These are phyloP conservation scores for Eucalyptus camaldulensis DNA, from an alignment of 345 rosid species.

Conservation along the genomic window DNA sequence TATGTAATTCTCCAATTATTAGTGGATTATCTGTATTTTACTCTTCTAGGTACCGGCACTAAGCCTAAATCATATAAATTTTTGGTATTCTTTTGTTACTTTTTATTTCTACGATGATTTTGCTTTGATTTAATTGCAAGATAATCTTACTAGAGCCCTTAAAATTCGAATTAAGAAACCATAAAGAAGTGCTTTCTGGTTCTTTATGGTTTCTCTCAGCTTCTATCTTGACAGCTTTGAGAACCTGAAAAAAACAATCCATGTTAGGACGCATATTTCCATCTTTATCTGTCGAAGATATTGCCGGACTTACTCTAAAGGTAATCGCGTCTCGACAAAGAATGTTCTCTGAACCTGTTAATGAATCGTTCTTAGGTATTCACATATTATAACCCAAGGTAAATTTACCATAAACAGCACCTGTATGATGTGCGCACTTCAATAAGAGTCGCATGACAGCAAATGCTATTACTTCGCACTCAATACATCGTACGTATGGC, in stretches of 20 bases:
- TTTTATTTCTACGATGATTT: background rate
- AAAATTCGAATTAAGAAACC: background rate
- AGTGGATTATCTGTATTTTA: background rate
- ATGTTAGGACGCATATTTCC: background rate
- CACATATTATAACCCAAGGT: background rate
- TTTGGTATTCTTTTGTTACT: background rate
- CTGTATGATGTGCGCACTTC: background rate
- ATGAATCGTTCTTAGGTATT: background rate
- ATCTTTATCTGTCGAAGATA: background rate
- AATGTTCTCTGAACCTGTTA: background rate
- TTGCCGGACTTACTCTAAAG: background rate
- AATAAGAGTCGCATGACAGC: background rate
- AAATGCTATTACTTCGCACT: background rate
- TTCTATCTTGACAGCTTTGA: background rate
- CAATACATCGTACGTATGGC: background rate
- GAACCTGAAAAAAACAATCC: background rate
- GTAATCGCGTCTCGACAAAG: background rate
- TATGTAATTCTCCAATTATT: background rate
- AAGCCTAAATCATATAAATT: fast-evolving
- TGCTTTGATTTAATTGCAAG: background rate
- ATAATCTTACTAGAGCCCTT: background rate
- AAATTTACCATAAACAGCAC: too few species aligned
- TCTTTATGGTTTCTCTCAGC: background rate
- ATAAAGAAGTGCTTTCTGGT: too few species aligned
- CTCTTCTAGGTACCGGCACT: background rate